Percentiles rank a stretch among this genome's conserved stretches.
Conservation (phyloP, 2,329 filamentous ascomycete genomes). For the Phialophora macrospora region DNA sequence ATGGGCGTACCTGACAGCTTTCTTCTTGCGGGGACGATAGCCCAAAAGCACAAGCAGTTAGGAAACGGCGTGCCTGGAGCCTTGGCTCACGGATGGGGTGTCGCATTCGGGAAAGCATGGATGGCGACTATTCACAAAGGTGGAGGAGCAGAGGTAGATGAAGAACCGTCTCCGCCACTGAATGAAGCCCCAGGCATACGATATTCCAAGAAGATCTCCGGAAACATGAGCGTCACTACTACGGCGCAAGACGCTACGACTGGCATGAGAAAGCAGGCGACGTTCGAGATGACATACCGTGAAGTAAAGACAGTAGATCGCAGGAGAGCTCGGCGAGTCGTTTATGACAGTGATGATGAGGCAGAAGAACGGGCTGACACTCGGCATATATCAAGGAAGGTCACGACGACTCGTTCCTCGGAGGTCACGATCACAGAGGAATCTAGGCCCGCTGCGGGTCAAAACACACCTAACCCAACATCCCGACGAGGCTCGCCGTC, state of each 20-base stretch:
- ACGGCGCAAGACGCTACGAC: not conserved
- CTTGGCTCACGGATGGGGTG: constrained; percentile 69
- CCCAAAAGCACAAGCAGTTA: constrained; percentile 67
- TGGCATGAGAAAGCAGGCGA: not conserved
- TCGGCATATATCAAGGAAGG: not conserved
- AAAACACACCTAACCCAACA: not conserved
- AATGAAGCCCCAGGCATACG: too few relatives aligned
- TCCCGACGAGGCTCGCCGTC: not conserved
- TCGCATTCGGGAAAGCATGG: constrained; percentile 78
- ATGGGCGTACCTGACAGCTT: constrained; percentile 75
- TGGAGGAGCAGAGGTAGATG: not conserved
- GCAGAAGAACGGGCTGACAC: not conserved
- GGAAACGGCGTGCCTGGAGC: constrained; percentile 78
- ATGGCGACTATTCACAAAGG: constrained; percentile 7
- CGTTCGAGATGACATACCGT: not conserved
- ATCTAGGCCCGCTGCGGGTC: not conserved
- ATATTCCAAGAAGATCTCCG: not conserved
- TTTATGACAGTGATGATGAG: not conserved
- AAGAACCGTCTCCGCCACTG: not conserved
- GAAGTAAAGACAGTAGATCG: not conserved
- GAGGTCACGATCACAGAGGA: not conserved
- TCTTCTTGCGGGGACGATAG: constrained; percentile 64
- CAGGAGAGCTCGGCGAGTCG: not conserved
- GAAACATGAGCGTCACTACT: not conserved
- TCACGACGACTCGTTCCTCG: not conserved